Conservation (phyloP, 2,329 filamentous ascomycete genomes). For the Colletotrichum eremochloae region DNA sequence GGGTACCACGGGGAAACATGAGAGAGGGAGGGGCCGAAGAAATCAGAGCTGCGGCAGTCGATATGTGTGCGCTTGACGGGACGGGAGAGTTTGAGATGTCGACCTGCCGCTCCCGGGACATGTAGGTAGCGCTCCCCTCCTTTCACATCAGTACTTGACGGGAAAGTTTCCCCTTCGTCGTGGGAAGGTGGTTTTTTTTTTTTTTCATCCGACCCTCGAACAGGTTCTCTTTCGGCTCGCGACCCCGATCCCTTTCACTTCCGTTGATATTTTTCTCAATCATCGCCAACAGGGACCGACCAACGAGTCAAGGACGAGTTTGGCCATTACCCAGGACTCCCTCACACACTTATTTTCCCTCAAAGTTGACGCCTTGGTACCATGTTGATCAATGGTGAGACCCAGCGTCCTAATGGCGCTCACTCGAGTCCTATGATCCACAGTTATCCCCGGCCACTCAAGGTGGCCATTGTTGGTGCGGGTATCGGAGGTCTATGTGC, state of each 20-base stretch:
- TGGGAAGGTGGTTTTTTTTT: background rate
- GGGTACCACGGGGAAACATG: conserved; percentile 1
- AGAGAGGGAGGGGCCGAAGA: conserved; percentile 35
- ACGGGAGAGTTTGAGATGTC: conserved; percentile 34
- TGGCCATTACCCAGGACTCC: background rate
- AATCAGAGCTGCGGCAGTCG: conserved; percentile 8
- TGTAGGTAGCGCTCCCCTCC: background rate
- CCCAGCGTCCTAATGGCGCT: conserved; percentile 19
- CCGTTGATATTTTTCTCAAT: background rate
- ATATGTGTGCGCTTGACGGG: conserved; percentile 15
- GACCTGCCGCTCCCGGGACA: background rate
- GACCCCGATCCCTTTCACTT: background rate
- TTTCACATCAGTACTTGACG: background rate
- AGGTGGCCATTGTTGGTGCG: conserved; percentile 50
- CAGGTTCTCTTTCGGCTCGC: background rate
- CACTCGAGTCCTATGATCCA: conserved; percentile 31
- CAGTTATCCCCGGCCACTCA: conserved; percentile 40
- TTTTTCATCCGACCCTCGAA: too few species aligned
- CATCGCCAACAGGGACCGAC: background rate
- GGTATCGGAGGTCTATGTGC: conserved; percentile 68
- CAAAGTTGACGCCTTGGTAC: background rate
- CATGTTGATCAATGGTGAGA: conserved; percentile 31
- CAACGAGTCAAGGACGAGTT: conserved; percentile 4
- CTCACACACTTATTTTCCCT: background rate
- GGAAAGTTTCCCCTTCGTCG: background rate